Percentiles rank a stretch among this genome's conserved stretches.
phyloP scores from a whole-genome alignment of 331 rosid genomes.

The Rosa hybrid region DNA sequence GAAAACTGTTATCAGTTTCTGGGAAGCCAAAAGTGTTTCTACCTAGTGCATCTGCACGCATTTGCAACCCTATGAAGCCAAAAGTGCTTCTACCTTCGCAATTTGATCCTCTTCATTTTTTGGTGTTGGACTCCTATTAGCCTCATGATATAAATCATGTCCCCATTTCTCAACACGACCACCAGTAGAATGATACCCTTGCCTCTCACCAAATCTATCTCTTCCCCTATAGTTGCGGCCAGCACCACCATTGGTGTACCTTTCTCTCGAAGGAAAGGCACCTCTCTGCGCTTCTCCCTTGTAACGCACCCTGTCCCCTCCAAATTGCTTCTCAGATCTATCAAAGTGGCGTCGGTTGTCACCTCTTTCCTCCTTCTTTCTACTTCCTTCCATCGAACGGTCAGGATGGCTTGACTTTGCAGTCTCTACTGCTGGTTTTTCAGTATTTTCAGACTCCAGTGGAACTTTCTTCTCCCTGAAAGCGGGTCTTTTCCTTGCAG shows the following conservation, averaged over 20 bases:
- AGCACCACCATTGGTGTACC: slow-evolving; percentile 51
- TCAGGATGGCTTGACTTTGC: slow-evolving; percentile 49
- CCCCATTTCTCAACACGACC: slow-evolving; percentile 76
- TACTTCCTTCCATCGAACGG: slow-evolving; percentile 44
- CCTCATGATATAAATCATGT: slow-evolving; percentile 85
- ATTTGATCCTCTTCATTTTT: slow-evolving; percentile 92
- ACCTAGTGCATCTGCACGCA: slow-evolving; percentile 10
- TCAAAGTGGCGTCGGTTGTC: slow-evolving; percentile 46
- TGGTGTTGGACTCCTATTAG: slow-evolving; percentile 61
- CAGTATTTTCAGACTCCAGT: slow-evolving; percentile 42
- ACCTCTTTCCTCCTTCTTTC: slow-evolving; percentile 63
- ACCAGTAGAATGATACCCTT: slow-evolving; percentile 41
- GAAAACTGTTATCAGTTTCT: slow-evolving; percentile 19
- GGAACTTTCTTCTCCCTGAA: slow-evolving; percentile 82
- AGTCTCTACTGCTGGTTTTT: slow-evolving; percentile 37
- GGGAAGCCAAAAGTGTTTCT: slow-evolving; percentile 25
- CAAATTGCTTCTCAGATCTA: slow-evolving; percentile 51
- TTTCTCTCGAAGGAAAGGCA: slow-evolving; percentile 54
- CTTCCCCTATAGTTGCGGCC: slow-evolving; percentile 55
- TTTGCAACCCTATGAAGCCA: slow-evolving; percentile 53
- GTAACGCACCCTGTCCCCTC: slow-evolving; percentile 42
- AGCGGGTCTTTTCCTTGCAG: slow-evolving; percentile 71
- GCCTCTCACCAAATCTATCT: slow-evolving; percentile 59
- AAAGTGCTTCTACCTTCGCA: slow-evolving; percentile 88
- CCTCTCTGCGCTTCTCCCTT: slow-evolving; percentile 52